Conservation (phyloP, 129 eudicot genomes). For the Chrysanthemum makinoi region DNA sequence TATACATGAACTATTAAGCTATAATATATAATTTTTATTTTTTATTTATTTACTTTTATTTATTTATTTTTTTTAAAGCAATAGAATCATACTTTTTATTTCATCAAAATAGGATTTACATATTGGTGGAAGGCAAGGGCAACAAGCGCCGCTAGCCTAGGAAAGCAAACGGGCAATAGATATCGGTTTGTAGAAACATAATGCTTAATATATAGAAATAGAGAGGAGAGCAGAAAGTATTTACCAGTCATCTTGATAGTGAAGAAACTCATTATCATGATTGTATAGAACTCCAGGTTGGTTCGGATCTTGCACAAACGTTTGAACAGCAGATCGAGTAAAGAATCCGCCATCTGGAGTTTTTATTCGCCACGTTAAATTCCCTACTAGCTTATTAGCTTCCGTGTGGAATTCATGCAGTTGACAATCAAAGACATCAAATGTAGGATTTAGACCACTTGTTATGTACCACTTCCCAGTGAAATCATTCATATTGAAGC, state of each 20-base stretch:
- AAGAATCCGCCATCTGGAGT: slow-evolving; percentile 76
- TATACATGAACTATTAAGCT: too few relatives aligned
- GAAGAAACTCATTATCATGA: slow-evolving; percentile 91
- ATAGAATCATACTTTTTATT: too few relatives aligned
- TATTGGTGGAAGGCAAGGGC: too few relatives aligned
- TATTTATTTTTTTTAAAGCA: too few relatives aligned
- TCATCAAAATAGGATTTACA: too few relatives aligned
- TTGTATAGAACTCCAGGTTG: slow-evolving; percentile 72
- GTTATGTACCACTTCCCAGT: background rate
- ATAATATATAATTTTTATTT: too few relatives aligned
- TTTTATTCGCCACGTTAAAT: slow-evolving; percentile 48
- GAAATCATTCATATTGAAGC: background rate
- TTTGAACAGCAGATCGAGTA: slow-evolving; percentile 63
- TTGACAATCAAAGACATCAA: slow-evolving; percentile 26
- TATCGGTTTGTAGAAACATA: too few relatives aligned
- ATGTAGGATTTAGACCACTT: background rate
- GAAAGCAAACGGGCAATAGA: too few relatives aligned
- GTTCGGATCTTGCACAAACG: slow-evolving; percentile 67
- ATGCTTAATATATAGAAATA: too few relatives aligned
- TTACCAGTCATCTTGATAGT: slow-evolving; percentile 83
- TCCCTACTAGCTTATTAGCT: slow-evolving; percentile 57
- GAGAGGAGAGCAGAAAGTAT: background rate
- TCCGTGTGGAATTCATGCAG: slow-evolving; percentile 72
- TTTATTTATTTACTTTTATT: too few relatives aligned
- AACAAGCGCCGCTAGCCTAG: too few relatives aligned